Evolutionary conservation across 768 basidiomycete species (phyloP), one percentile per base, ranked within the genome.

Genomic region (Tricholoma sp.): DNA sequence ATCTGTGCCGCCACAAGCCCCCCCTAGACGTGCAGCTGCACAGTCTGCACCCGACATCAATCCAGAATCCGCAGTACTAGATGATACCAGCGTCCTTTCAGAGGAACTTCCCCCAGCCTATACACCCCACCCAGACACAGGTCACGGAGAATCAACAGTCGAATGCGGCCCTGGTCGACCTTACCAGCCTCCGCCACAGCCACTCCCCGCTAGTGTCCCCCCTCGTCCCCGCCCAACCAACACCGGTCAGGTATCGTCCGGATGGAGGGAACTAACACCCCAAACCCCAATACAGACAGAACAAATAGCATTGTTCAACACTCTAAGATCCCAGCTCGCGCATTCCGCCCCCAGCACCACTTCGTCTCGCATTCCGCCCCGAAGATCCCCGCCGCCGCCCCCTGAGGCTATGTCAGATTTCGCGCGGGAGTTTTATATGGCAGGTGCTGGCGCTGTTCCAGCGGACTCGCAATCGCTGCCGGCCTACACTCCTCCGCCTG

Each of bases 101-200:
- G 85, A 84, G n/a, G 83, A 85, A 17, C 70, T 74, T 10, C 89
- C 88, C 0, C 89, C 89, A 0, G 82, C 88, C 0, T 91, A 91
- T 62, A 88, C 88, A 0, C 72, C 81, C 0, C 60, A 76, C 1
- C 79, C 88, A 3, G 77, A 84, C 48, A 48, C 73, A 15, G 60
- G 67, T 45, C 72, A 78, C 2, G 89, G 87, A 12, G 89, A 91
- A 64, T 69, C 75, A 1, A 82, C 85, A 0, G 58, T 91, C 2
- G 82, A 88, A 53, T 69, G 78, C 17, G 88, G 89, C 0, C 89
- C 88, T 0, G 54, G 70, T 4, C 63, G 86, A 11, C 85, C 88
- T 0, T 89, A 86, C 61, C 85, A 86, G 62, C 72, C 62, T 8
- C 62, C 76, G 0, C 75, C 70, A n/a, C n/a, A n/a, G n/a, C 54